Evolutionary conservation across 352 stramenopile genomes (phyloP), one percentile per base, ranked within the genome.

Genomic region (Globisporangium echinulatum): DNA sequence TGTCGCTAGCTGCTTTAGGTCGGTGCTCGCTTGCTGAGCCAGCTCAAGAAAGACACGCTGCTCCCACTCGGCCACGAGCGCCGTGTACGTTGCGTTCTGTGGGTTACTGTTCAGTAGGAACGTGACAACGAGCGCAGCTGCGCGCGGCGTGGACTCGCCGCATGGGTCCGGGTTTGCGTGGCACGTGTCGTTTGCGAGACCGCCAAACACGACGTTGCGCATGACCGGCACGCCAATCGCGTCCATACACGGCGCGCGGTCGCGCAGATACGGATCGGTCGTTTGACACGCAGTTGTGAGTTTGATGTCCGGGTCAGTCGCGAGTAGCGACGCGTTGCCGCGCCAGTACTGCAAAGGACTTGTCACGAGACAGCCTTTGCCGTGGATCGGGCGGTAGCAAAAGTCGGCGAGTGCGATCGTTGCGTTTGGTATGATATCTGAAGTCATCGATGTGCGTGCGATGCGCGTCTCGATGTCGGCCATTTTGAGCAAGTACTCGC

Each of bases 181-280:
- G 59, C 84, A 93, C 0, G 72, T 56, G 47, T 93, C 82, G 4
- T 64, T 66, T 2, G 70, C 56, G 14, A 96, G 54, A 0, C 85
- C 87, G 7, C 88, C 88, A 67, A 97, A 95, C 8, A 97, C 87
- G 10, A 97, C 88, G 53, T 86, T 82, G 46, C 78, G 74, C 83
- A 96, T 96, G 6, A 96, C 88, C 2, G 88, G 87, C 7, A 94
- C 71, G n/a, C 88, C 88, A 56, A 92, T 96, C 66, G 91, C 69
- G 60, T 96, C 88, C 81, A 96, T 92, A 40, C 88, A 96, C 7
- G 86, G 85, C 7, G 83, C 70, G 46, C 61, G 65, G 11, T 85
- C 50, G 50, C 86, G 74, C 3, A 90, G 68, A 6, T 50, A 54
- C 4, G 66, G 63, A 43, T 91, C 78, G 11, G 68, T 87, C 0